Base-by-base conservation (phyloP, 202 grass and related monocot species). In the Panicum virgatum region DNA sequence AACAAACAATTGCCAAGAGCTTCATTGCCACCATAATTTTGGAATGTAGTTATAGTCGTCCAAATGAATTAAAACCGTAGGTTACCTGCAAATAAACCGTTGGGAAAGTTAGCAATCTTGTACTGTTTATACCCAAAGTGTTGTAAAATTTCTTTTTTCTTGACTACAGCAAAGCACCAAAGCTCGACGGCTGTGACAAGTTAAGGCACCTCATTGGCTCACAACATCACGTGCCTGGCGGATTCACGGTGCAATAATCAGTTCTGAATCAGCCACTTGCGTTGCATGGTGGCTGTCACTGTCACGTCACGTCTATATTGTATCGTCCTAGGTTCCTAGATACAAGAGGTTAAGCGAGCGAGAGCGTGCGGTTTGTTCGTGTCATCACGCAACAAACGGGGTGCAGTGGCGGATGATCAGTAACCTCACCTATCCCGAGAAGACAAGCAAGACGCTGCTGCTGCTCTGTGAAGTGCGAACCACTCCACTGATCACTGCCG, bases 401-500 rank as follows among this genome's bases (percentile, higher is more conserved):
- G 11, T 38, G 53, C 27, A 43, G 48, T 5, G 40, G 58, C 13
- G 3, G 32, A 34, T 34, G 3, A 34, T 34, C 32, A 61, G 58
- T 27, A 14, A 61, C 15, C 25, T 77, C 29, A 62, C 56, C 40
- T 34, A 62, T 62, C 16, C 59, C 10, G 48, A 46, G 69, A 44
- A 46, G 69, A 44, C 23, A 69, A 69, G 44, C 11, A 69, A 22
- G 43, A 40, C 38, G 38, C 38, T 42, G 16, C 18, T 23, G 30
- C 12, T 65, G 22, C 57, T 71, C 65, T 68, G 69, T 52, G 27
- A 66, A 79, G 45, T 52, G 59, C 7, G 59, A 88, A 62, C 76
- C 61, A 88, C 86, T 84, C 85, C 73, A 87, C 27, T 18, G 45
- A 50, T n/a, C n/a, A n/a, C n/a, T n/a, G n/a, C n/a, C n/a, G n/a